phyloP scores from a whole-genome alignment of 176 grass and related monocot species.

The Rhynchospora pubera region DNA sequence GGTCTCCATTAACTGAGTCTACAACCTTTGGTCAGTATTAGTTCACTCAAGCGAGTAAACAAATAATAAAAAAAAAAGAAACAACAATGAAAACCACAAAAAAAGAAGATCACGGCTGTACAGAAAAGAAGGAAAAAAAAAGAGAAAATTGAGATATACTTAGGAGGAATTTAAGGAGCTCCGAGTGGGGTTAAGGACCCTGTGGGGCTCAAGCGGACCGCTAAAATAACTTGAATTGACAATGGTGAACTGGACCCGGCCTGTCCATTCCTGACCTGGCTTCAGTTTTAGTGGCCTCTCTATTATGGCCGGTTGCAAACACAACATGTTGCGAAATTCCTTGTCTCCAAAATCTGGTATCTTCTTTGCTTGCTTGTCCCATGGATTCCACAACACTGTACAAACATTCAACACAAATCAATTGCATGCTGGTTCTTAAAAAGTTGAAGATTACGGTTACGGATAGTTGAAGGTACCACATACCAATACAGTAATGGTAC shows the following conservation, averaged over 20 bases:
- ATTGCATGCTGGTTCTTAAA: not conserved
- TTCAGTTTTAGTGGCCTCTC: slow-evolving; percentile 60
- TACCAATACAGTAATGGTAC: not conserved
- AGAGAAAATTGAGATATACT: not conserved
- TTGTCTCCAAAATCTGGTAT: slow-evolving; percentile 68
- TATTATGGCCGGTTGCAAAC: slow-evolving; percentile 63
- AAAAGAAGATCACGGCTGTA: slow-evolving; percentile 2
- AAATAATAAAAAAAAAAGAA: not conserved
- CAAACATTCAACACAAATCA: slow-evolving; percentile 12
- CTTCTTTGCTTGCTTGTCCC: slow-evolving; percentile 84
- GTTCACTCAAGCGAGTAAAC: not conserved
- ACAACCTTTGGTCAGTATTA: not conserved
- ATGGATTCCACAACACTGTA: slow-evolving; percentile 78
- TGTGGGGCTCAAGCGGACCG: slow-evolving; percentile 57
- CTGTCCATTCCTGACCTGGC: slow-evolving; percentile 88
- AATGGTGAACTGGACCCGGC: slow-evolving; percentile 44
- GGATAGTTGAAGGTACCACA: not conserved
- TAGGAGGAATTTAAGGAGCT: not conserved
- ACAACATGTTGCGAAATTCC: slow-evolving; percentile 78
- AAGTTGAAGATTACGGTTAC: not conserved
- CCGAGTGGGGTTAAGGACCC: slow-evolving; percentile 21
- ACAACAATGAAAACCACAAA: not conserved
- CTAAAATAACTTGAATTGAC: slow-evolving; percentile 87
- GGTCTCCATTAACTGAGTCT: too few relatives aligned
- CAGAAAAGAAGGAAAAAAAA: not conserved